Evolutionary conservation across 2,329 filamentous ascomycete genomes (phyloP).

Genomic region (Orbilia blumenaviensis): DNA sequence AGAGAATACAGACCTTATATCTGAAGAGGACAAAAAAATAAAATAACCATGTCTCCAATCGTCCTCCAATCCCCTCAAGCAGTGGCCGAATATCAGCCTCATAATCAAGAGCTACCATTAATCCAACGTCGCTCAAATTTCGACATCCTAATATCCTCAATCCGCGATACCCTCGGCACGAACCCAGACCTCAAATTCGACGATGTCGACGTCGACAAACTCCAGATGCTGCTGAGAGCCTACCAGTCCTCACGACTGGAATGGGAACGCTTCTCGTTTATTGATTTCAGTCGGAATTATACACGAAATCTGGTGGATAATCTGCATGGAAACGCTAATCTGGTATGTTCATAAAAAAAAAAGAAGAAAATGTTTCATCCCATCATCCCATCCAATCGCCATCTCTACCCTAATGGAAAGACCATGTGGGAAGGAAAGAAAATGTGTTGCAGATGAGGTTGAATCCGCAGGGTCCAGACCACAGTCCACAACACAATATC

Average conservation of each 20-base stretch:
- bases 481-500: constrained; percentile 38
- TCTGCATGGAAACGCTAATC: constrained; percentile 72
- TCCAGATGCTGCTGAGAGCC: constrained; percentile 68
- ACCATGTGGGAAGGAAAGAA: not conserved
- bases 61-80: constrained; percentile 39
- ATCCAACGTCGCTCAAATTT: constrained; percentile 10
- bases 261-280: constrained; percentile 69
- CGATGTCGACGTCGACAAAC: constrained; percentile 69
- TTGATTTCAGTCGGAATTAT: constrained; percentile 67
- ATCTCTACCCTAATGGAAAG: constrained; percentile 57
- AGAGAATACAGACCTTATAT: not conserved
- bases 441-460: constrained; percentile 54
- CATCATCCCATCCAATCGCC: no score
- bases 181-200: constrained; percentile 58
- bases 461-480: constrained; percentile 1
- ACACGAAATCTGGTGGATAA: constrained; percentile 73
- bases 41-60: constrained; percentile 39
- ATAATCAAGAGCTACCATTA: constrained; percentile 26
- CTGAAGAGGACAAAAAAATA: not conserved
- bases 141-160: constrained; percentile 22
- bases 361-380: not conserved
- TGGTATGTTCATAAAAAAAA: constrained; percentile 61
- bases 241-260: constrained; percentile 68
- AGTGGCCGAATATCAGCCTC: constrained; percentile 22
- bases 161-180: constrained; percentile 38